Evolutionary conservation across 768 basidiomycete species (phyloP), one percentile per base, ranked within the genome.

Genomic region (Auricularia sp.): DNA sequence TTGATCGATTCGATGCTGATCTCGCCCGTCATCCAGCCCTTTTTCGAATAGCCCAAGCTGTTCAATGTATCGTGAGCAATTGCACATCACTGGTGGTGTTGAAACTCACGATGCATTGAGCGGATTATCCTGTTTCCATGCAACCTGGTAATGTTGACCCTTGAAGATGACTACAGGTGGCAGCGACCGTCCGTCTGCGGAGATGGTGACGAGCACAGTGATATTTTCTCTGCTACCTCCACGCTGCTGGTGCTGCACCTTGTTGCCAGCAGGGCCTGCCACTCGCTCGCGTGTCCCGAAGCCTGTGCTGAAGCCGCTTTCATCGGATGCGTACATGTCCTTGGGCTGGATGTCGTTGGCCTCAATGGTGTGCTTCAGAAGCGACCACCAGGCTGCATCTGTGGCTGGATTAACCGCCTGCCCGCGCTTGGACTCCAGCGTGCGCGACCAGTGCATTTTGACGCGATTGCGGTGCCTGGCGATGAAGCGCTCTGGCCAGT

Each of bases 1-100:
- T 79, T 71, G 35, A 81, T 74, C 71, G 74, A 80, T 11, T 70
- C 69, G 8, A 72, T 62, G 7, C 76, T 76, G 54, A 56, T 56
- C 54, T 56, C 18, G 54, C 54, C 54, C 16, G 16, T 29, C 18
- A 56, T 77, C 70, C 73, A 80, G 18, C 80, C 77, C 51, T 77
- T 77, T 62, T 70, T 62, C 7, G 73, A 74, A 54, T 75, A 29
- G 16, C 54, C 54, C 62, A 79, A 61, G 18, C 75, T 77, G 67
- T 61, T 45, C 51, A 29, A 29, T 29, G 24, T 65, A 54, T 56
- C 64, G 61, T 54, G 18, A 35, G 62, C n/a, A 11, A 59, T 63
- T 42, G 24, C 21, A 18, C 62, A 59, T 62, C 54, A 6, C 24
- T 0, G 67, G 58, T n/a, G 65, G 63, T 64, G 62, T 54, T 36